These are phyloP conservation scores for Plasmodium coatneyi DNA, from an alignment of 169 alveolate genomes.

Conservation along the genomic window DNA sequence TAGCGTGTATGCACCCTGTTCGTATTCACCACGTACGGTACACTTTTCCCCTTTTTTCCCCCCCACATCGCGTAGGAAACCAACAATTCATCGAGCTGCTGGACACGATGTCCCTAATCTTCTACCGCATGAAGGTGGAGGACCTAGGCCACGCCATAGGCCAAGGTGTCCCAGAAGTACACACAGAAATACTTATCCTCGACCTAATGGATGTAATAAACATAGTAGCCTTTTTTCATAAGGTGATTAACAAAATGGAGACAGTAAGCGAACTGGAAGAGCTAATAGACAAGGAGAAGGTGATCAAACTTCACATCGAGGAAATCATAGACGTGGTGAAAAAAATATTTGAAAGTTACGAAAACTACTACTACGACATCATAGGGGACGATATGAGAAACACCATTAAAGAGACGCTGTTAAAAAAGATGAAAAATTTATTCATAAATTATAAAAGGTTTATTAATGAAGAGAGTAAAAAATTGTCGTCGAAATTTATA, in stretches of 20 bases:
- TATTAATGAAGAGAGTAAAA: constrained; percentile 29
- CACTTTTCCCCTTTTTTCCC: neutral
- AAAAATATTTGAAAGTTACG: constrained; percentile 11
- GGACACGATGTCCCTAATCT: constrained; percentile 50
- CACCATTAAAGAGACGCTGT: constrained; percentile 18
- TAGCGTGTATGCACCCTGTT: neutral
- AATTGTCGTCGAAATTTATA: constrained; percentile 25
- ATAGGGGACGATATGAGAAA: constrained; percentile 26
- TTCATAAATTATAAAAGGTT: constrained; percentile 46
- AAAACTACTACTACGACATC: constrained; percentile 61
- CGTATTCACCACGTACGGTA: neutral
- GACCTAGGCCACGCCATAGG: neutral
- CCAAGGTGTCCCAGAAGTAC: constrained; percentile 18
- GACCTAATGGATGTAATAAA: constrained; percentile 65
- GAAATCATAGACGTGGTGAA: constrained; percentile 17
- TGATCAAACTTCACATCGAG: constrained; percentile 14
- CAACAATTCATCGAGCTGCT: constrained; percentile 7
- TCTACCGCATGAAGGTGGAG: constrained; percentile 23
- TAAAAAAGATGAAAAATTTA: constrained; percentile 52
- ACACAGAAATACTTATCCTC: constrained; percentile 22
- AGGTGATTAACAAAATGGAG: constrained; percentile 40
- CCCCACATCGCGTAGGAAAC: constrained; percentile 3
- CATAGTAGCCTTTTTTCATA: constrained; percentile 46
- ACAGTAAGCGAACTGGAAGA: neutral
- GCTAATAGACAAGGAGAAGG: constrained; percentile 30